Evolutionary conservation across 257 asterid species (phyloP).

Genomic region (Gentiana dahurica): DNA sequence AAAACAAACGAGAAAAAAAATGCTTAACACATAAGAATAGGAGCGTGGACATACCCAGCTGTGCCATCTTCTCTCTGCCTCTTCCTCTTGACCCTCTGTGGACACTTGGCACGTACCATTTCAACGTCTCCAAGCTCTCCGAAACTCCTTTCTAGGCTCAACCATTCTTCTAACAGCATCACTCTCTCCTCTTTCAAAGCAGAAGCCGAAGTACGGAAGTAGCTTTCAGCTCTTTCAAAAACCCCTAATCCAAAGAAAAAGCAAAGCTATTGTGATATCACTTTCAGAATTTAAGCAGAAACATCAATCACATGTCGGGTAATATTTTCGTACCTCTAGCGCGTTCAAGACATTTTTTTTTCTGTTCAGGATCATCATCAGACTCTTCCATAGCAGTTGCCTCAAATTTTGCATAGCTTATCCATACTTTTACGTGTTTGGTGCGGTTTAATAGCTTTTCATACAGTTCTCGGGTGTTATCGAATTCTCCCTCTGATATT

Average conservation of each 20-base stretch:
- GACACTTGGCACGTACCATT: slow-evolving; percentile 61
- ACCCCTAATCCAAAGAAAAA: slow-evolving; percentile 39
- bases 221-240: slow-evolving; percentile 64
- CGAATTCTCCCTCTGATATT: slow-evolving; percentile 75
- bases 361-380: slow-evolving; percentile 41
- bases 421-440: slow-evolving; percentile 95
- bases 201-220: slow-evolving; percentile 66
- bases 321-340: slow-evolving; percentile 57
- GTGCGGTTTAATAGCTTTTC: slow-evolving; percentile 91
- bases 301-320: too few relatives aligned
- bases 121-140: slow-evolving; percentile 72
- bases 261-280: too few relatives aligned
- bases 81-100: slow-evolving; percentile 90
- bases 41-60: slow-evolving; percentile 43
- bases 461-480: slow-evolving; percentile 73
- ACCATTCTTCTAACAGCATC: slow-evolving; percentile 89
- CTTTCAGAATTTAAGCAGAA: too few relatives aligned
- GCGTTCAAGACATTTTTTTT: slow-evolving; percentile 48
- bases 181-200: slow-evolving; percentile 91
- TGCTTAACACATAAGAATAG: neutral
- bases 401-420: slow-evolving; percentile 92
- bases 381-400: slow-evolving; percentile 54
- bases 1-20: neutral
- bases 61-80: slow-evolving; percentile 78
- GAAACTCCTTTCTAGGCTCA: slow-evolving; percentile 58